Base-by-base conservation (phyloP, 2,329 filamentous ascomycete species). In the Aureobasidium sp. region DNA sequence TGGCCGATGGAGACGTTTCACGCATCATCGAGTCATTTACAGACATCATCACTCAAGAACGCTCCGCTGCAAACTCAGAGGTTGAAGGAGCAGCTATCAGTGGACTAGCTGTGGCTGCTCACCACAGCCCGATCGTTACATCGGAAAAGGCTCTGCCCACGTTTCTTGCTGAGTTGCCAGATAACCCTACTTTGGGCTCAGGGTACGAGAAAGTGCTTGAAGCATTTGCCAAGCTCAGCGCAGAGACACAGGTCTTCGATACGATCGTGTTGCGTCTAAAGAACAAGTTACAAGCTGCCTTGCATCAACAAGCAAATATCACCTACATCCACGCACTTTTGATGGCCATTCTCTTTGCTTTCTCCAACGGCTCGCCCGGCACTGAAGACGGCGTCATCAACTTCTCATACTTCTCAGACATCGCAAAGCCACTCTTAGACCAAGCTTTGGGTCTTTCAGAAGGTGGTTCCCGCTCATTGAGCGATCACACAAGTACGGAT, bases 111-210 rank as follows among this genome's bases (percentile, higher is more conserved):
- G 81, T 85, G 37, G 80, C 88, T 46, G 86, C 86, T 7, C 82
- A 82, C 64, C 79, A 84, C 63, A 86, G 85, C 67, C 83, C 85
- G 20, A 79, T 81, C 51, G 73, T 86, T 12, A 83, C 88, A 32
- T 82, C 86, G 67, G 81, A 86, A 51, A 84, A 85, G 62, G 84
- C 85, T 0, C 84, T 88, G 67, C 86, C 86, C 29, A 82, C 83
- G 5, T 87, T 88, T 69, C 80, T 88, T 72, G 84, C 85, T 3
- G 81, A 82, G 43, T 73, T 89, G 3, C 86, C 86, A 1, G 85
- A 75, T 62, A 72, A 75, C n/a, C 77, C 79, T 20, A 74, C 74
- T 3, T 81, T 82, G 62, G 72, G 75, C n/a, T 72, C 76, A 10
- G 69, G 68, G 7, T 86, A 86, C 67, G 68, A 81, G n/a, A 74